Evolutionary conservation across 2,329 filamentous ascomycete genomes (phyloP).

Genomic region (Sporothrix phasma): DNA sequence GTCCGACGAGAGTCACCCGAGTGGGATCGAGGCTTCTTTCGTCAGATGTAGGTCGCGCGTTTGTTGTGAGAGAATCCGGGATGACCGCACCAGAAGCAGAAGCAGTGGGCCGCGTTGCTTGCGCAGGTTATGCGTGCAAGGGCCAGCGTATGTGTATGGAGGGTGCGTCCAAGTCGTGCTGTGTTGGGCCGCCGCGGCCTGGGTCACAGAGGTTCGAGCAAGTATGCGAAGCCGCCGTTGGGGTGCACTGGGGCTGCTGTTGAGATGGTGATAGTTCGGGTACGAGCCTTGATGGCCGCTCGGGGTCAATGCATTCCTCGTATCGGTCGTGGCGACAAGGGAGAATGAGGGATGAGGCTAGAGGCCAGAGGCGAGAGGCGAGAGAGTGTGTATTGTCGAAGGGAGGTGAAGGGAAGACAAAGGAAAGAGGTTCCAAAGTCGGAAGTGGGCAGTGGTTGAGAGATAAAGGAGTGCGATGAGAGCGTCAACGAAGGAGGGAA

Average conservation of each 20-base stretch:
- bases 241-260: background rate
- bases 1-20: background rate
- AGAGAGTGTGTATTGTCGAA: no score
- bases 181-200: slow-evolving; percentile 1
- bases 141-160: background rate
- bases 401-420: background rate
- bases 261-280: background rate
- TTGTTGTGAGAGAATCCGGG: slow-evolving; percentile 5
- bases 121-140: background rate
- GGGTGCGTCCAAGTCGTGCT: no score
- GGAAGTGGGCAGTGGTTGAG: background rate
- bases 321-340: background rate
- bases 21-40: background rate
- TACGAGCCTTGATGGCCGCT: background rate
- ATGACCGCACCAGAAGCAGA: background rate
- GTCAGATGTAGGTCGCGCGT: background rate
- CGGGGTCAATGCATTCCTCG: background rate
- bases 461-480: background rate
- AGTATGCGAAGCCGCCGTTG: background rate
- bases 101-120: background rate
- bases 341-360: background rate
- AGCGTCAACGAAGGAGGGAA: slow-evolving; percentile 1
- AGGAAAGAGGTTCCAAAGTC: background rate
- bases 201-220: background rate
- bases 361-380: background rate